Percentiles rank a stretch among this genome's conserved stretches.
Evolutionary conservation across 73 alveolate genomes (phyloP).

Genomic region (Paramecium tetraurelia): DNA sequence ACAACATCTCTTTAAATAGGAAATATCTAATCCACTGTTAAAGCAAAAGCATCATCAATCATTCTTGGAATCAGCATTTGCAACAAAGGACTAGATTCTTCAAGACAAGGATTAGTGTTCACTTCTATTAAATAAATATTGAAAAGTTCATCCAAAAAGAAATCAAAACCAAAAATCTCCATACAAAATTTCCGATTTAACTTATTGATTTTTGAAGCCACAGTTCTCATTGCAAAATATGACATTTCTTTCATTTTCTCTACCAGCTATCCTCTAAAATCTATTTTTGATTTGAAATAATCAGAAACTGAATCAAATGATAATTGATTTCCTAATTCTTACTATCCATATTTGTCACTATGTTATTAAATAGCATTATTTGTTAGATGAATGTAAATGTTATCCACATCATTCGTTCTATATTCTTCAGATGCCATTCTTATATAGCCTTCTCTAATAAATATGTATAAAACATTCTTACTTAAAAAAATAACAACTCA

Average conservation of each 20-base stretch:
- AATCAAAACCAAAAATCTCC: conserved; percentile 95
- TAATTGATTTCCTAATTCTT: conserved; percentile 82
- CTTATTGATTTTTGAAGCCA: conserved; percentile 76
- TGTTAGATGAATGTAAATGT: conserved; percentile 77
- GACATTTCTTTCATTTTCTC: conserved; percentile 53
- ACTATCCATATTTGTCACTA: conserved; percentile 78
- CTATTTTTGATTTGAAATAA: conserved; percentile 51
- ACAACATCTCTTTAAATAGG: conserved; percentile 24
- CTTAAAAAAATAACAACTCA: conserved; percentile 55
- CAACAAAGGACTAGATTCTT: conserved; percentile 80
- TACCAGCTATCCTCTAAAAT: conserved; percentile 6
- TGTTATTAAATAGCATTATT: conserved; percentile 81
- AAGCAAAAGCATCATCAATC: conserved; percentile 87
- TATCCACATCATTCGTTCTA: conserved; percentile 63
- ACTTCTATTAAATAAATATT: conserved; percentile 87
- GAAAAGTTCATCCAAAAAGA: conserved; percentile 84
- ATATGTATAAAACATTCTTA: background rate
- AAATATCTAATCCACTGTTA: conserved; percentile 77
- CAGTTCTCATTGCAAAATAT: conserved; percentile 60
- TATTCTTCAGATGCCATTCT: conserved; percentile 76
- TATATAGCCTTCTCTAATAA: conserved; percentile 76
- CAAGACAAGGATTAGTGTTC: conserved; percentile 89
- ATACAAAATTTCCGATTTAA: conserved; percentile 78
- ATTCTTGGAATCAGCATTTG: conserved; percentile 80
- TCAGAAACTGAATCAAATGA: conserved; percentile 68